Evolutionary conservation across 1,284 basidiomycete genomes (phyloP).

Genomic region (Apiotrichum siamense): DNA sequence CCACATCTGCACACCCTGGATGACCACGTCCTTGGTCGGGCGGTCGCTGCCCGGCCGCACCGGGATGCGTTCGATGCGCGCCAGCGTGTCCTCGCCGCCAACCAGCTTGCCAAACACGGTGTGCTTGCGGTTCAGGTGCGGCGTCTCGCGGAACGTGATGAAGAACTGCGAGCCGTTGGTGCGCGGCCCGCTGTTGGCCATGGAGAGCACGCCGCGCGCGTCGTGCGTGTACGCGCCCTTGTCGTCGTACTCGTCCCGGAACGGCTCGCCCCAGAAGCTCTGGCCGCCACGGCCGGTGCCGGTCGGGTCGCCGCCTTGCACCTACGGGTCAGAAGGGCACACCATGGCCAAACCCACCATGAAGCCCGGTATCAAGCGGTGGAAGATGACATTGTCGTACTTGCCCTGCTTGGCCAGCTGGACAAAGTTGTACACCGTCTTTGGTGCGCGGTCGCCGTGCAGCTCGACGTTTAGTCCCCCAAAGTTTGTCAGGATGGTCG

Average conservation of each 20-base stretch:
- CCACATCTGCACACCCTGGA: constrained; percentile 43
- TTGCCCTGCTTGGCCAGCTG: constrained; percentile 82
- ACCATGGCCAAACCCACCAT: constrained; percentile 58
- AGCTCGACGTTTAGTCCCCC: constrained; percentile 88
- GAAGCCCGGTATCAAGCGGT: constrained; percentile 91
- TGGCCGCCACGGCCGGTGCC: constrained; percentile 90
- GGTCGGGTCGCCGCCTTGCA: constrained; percentile 93
- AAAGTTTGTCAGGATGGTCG: constrained; percentile 81
- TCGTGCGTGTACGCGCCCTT: constrained; percentile 83
- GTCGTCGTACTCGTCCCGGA: constrained; percentile 83
- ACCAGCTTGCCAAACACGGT: constrained; percentile 96
- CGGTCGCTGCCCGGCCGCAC: constrained; percentile 77
- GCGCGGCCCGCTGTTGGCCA: constrained; percentile 81
- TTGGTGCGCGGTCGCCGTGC: constrained; percentile 71
- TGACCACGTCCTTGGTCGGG: constrained; percentile 70
- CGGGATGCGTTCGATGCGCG: constrained; percentile 73
- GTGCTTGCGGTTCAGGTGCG: constrained; percentile 61
- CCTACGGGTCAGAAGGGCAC: constrained; percentile 48
- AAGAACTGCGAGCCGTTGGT: constrained; percentile 74
- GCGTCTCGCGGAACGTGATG: constrained; percentile 72
- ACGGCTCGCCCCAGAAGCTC: constrained; percentile 92
- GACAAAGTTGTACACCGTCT: constrained; percentile 96
- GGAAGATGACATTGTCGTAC: constrained; percentile 76
- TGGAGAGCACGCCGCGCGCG: constrained; percentile 66
- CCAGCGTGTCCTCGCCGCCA: constrained; percentile 84